A percentile compares a stretch with the other conserved stretches of the same genome.
Evolutionary conservation across 305 asterid species (phyloP).

Genomic region (Caryopteris hybrid): DNA sequence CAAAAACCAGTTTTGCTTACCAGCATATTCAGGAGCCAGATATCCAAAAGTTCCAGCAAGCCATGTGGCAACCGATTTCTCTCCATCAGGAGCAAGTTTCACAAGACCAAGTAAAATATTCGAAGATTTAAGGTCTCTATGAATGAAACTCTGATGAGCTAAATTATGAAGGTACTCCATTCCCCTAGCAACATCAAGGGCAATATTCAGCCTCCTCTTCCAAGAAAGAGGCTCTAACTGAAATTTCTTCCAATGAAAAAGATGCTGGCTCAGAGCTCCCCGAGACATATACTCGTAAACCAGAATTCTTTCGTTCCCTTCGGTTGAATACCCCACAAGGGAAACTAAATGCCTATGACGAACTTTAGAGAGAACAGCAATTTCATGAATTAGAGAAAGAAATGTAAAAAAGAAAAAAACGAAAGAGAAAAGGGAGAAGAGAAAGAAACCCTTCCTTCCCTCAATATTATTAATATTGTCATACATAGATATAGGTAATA

Average conservation of each 20-base stretch:
- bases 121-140: constrained; percentile 82
- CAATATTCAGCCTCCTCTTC: constrained; percentile 80
- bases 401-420: no score
- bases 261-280: constrained; percentile 84
- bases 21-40: no score
- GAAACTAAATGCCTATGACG: constrained; percentile 85
- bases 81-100: constrained; percentile 84
- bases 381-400: no score
- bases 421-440: no score
- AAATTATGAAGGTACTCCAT: constrained; percentile 77
- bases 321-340: constrained; percentile 67
- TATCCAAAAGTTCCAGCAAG: no score
- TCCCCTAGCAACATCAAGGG: constrained; percentile 87
- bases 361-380: constrained; percentile 76
- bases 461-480: no score
- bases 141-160: constrained; percentile 83
- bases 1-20: constrained; percentile 33
- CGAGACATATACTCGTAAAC: constrained; percentile 85
- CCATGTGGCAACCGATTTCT: constrained; percentile 68
- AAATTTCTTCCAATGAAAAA: constrained; percentile 68
- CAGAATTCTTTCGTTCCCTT: constrained; percentile 70
- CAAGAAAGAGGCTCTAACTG: constrained; percentile 84
- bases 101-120: constrained; percentile 82
- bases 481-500: constrained; percentile 24
- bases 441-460: no score